Base-by-base conservation (phyloP, 2,329 filamentous ascomycete genomes). In the Simplicillium aogashimaense region DNA sequence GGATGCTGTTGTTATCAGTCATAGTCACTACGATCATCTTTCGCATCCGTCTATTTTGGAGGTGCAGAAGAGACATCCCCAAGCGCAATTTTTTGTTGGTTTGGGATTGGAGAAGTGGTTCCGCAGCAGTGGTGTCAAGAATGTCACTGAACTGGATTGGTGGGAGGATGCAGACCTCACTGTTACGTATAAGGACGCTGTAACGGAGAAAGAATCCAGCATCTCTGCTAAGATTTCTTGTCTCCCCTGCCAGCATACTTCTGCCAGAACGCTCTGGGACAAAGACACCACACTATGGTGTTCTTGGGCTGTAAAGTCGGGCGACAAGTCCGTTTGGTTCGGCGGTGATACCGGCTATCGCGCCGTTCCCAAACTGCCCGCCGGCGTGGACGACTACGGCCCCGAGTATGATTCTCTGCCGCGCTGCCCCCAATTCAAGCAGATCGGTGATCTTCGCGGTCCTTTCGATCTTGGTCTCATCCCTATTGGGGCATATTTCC, bases 1-100 rank as follows among this genome's bases (percentile, higher is more conserved):
- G 34, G 85, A 92, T 52, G 76, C 80, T 20, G 83, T 86, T 9
- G 67, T 92, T 40, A 94, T 95, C 50, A 86, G 81, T 14, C 89
- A 95, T 62, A 88, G 81, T 51, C 90, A 95, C 63, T 95, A 95
- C 59, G 90, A 95, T 60, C 90, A 95, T 56, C 68, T 97, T 11
- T 90, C 84, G 1, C 78, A 87, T 51, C 73, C 78, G 0, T 87
- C 83, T 0, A 74, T 94, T 16, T 70, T 74, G 45, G 76, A 86
- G 50, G 73, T 95, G 39, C 70, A 78, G 40, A 71, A 77, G 48
- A 68, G 74, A 39, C 80, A 92, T 53, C 87, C 87, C 0, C 72
- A 83, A 12, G 87, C 78, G 32, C 86, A 94, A 47, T 95, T 92
- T 64, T 92, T 95, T 47, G 88, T 88, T 16, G 86, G 87, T 0